These are phyloP conservation scores for Anthracocystis setariae DNA, from an alignment of 1,284 basidiomycete species.

Conservation along the genomic window DNA sequence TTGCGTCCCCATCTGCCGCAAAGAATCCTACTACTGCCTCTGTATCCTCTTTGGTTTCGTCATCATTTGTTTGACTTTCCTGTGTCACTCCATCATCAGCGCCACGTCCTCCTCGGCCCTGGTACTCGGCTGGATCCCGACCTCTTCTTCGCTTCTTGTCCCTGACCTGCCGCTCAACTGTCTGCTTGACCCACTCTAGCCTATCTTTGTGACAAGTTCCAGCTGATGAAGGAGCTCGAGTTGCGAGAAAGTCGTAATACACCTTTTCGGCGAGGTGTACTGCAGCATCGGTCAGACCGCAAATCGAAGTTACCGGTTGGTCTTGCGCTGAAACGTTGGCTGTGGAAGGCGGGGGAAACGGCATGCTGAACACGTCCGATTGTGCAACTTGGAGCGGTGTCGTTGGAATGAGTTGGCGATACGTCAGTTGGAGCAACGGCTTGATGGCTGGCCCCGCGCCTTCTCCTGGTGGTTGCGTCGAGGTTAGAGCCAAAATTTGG, in stretches of 20 bases:
- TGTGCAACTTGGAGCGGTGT: not conserved
- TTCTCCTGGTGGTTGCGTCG: not conserved
- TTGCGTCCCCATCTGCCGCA: slow-evolving; percentile 8
- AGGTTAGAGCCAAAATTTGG: slow-evolving; percentile 11
- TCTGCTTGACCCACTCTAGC: slow-evolving; percentile 73
- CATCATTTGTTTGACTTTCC: not conserved
- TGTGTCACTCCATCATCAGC: slow-evolving; percentile 35
- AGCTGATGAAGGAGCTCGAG: slow-evolving; percentile 1
- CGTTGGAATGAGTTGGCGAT: slow-evolving; percentile 15
- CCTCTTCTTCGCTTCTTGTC: slow-evolving; percentile 65
- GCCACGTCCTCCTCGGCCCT: slow-evolving; percentile 51
- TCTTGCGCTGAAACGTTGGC: not conserved
- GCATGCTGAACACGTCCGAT: slow-evolving; percentile 13
- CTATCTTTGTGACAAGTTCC: slow-evolving; percentile 16
- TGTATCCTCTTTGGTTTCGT: not conserved
- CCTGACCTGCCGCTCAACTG: slow-evolving; percentile 73
- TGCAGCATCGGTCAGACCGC: slow-evolving; percentile 27
- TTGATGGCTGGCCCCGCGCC: not conserved
- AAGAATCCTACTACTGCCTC: slow-evolving; percentile 25
- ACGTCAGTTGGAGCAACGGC: slow-evolving; percentile 35
- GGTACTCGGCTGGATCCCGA: slow-evolving; percentile 51
- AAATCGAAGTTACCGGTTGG: slow-evolving; percentile 25
- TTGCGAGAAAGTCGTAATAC: slow-evolving; percentile 67
- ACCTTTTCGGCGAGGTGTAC: slow-evolving; percentile 25
- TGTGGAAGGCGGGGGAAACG: slow-evolving; percentile 23